Conservation (phyloP, 2,329 filamentous ascomycete genomes). For the Zymoseptoria ardabiliae region DNA sequence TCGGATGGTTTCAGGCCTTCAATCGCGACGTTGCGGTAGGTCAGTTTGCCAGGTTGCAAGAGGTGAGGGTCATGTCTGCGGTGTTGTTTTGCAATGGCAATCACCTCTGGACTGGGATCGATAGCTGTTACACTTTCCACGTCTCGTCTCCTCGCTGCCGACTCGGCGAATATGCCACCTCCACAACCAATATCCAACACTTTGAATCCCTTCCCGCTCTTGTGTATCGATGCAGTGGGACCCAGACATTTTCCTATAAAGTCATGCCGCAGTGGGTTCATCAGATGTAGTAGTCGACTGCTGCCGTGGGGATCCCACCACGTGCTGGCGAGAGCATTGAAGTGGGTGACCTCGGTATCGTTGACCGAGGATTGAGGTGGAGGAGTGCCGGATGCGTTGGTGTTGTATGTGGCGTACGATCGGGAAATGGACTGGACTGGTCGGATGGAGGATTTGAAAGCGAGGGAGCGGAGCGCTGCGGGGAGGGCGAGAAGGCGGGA, state of each 20-base stretch:
- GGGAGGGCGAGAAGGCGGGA: slow-evolving; percentile 1
- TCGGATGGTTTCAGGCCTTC: slow-evolving; percentile 50
- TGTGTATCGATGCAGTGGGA: slow-evolving; percentile 26
- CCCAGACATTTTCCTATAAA: slow-evolving; percentile 68
- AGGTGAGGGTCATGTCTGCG: slow-evolving; percentile 67
- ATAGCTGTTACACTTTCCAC: slow-evolving; percentile 64
- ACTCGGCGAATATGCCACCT: slow-evolving; percentile 92
- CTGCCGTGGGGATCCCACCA: slow-evolving; percentile 98
- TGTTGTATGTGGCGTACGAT: slow-evolving; percentile 17
- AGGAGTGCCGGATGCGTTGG: slow-evolving; percentile 7
- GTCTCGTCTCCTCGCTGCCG: slow-evolving; percentile 60
- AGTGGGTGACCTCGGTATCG: slow-evolving; percentile 82
- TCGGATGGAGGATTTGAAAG: background rate
- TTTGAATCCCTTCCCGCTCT: slow-evolving; percentile 37
- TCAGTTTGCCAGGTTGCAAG: slow-evolving; percentile 45
- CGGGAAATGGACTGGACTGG: background rate
- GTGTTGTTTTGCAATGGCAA: slow-evolving; percentile 69
- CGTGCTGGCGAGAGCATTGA: slow-evolving; percentile 81
- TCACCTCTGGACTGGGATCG: slow-evolving; percentile 67
- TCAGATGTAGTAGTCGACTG: slow-evolving; percentile 85
- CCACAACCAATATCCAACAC: slow-evolving; percentile 94
- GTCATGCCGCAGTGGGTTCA: slow-evolving; percentile 94
- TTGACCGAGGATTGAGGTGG: slow-evolving; percentile 60
- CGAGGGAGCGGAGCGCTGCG: background rate
- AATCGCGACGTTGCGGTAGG: slow-evolving; percentile 69